Conservation (phyloP, 2,329 filamentous ascomycete genomes). For the Didymella pinodella region DNA sequence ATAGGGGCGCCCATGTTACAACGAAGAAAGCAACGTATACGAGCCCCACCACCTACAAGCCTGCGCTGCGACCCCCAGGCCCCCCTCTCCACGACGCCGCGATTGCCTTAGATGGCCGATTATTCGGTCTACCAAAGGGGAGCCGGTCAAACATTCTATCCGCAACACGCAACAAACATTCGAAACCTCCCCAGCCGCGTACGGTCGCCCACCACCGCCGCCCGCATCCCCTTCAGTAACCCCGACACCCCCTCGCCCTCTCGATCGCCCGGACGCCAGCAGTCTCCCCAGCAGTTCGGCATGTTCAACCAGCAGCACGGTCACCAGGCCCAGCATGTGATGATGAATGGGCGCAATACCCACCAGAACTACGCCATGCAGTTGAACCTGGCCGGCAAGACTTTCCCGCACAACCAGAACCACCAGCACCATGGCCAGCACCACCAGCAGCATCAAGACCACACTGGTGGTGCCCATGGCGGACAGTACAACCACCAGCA, state of each 20-base stretch:
- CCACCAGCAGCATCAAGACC: constrained; percentile 68
- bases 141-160: constrained; percentile 67
- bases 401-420: constrained; percentile 67
- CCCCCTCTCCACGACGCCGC: constrained; percentile 31
- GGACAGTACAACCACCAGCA: constrained; percentile 68
- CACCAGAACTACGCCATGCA: constrained; percentile 63
- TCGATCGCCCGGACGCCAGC: constrained; percentile 62
- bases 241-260: constrained; percentile 65
- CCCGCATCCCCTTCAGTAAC: constrained; percentile 54
- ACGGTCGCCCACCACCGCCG: constrained; percentile 56
- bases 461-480: constrained; percentile 60
- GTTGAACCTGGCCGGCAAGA: constrained; percentile 70
- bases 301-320: constrained; percentile 74
- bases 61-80: constrained; percentile 44
- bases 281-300: constrained; percentile 59
- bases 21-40: constrained; percentile 58
- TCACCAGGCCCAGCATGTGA: constrained; percentile 76
- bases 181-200: constrained; percentile 57
- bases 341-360: constrained; percentile 75
- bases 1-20: constrained; percentile 57
- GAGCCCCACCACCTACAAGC: constrained; percentile 53
- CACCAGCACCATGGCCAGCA: constrained; percentile 60
- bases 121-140: constrained; percentile 68
- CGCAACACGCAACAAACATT: constrained; percentile 60
- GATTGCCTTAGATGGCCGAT: constrained; percentile 70